Evolutionary conservation across 2,329 filamentous ascomycete species (phyloP).

Genomic region (Neofusicoccum sp.): DNA sequence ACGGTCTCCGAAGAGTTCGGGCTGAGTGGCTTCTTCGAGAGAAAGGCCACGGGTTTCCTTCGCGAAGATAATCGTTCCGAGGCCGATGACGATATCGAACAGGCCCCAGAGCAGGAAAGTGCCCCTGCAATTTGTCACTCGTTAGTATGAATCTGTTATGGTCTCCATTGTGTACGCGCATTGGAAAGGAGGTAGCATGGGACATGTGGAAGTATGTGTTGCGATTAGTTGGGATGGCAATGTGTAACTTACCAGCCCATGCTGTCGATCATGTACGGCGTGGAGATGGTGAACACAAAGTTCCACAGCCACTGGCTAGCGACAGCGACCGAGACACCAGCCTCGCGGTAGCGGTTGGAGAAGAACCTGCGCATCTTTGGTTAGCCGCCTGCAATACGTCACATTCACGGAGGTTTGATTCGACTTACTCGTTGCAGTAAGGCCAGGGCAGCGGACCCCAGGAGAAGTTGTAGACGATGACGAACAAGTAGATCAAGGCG

Average conservation of each 20-base stretch:
- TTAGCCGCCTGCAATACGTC: background rate
- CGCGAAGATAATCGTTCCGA: constrained; percentile 42
- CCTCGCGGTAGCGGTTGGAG: constrained; percentile 53
- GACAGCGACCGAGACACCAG: constrained; percentile 54
- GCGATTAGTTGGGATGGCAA: no score
- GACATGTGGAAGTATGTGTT: background rate
- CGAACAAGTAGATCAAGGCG: constrained; percentile 58
- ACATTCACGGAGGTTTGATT: background rate
- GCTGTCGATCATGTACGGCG: constrained; percentile 53
- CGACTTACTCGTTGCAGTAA: constrained; percentile 50
- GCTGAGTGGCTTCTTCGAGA: constrained; percentile 39
- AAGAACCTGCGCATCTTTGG: constrained; percentile 44
- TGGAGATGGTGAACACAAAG: constrained; percentile 53
- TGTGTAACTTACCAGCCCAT: constrained; percentile 45
- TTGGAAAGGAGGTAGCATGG: background rate
- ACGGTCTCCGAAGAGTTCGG: constrained; percentile 2
- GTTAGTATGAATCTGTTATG: background rate
- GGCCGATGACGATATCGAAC: constrained; percentile 48
- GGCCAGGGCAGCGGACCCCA: constrained; percentile 59
- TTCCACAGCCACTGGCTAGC: constrained; percentile 57
- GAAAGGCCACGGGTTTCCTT: constrained; percentile 41
- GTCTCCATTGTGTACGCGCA: background rate
- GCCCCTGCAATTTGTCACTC: constrained; percentile 7
- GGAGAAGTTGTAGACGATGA: constrained; percentile 56
- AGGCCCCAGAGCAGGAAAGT: constrained; percentile 51